A percentile compares a stretch with the other conserved stretches of the same genome.
These are phyloP conservation scores for Phytophthora foliorum DNA, from an alignment of 352 stramenopile genomes.

Conservation along the genomic window DNA sequence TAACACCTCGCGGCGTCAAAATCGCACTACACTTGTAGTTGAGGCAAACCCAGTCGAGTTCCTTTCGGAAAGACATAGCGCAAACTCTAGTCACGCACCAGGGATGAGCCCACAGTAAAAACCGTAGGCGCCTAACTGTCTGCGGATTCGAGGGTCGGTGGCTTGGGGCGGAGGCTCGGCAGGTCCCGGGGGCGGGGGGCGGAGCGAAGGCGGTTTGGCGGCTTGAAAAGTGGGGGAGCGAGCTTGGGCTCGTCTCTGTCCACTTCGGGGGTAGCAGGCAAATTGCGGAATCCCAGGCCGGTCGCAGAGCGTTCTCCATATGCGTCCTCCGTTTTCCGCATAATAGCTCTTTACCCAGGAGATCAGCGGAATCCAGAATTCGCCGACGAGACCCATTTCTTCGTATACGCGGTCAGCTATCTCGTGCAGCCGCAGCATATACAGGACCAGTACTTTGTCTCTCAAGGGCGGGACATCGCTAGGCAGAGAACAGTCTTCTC, in stretches of 20 bases:
- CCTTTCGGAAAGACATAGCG: background rate
- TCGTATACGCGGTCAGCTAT: too few species aligned
- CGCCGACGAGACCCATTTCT: background rate
- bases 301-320: background rate
- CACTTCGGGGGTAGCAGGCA: background rate
- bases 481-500: too few species aligned
- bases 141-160: background rate
- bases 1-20: constrained; percentile 1
- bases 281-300: background rate
- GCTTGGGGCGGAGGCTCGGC: background rate
- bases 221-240: background rate
- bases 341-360: background rate
- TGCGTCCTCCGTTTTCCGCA: background rate
- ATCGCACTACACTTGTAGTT: constrained; percentile 4
- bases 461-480: too few species aligned
- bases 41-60: background rate
- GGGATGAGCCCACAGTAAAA: background rate
- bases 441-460: too few species aligned
- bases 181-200: background rate
- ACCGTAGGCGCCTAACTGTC: background rate
- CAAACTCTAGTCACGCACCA: background rate
- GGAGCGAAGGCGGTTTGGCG: background rate
- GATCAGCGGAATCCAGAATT: background rate
- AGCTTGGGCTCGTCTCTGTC: background rate
- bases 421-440: too few species aligned